Evolutionary conservation across 2,329 filamentous ascomycete species (phyloP), one percentile per base, ranked within the genome.

Genomic region (Biscogniauxia marginata): DNA sequence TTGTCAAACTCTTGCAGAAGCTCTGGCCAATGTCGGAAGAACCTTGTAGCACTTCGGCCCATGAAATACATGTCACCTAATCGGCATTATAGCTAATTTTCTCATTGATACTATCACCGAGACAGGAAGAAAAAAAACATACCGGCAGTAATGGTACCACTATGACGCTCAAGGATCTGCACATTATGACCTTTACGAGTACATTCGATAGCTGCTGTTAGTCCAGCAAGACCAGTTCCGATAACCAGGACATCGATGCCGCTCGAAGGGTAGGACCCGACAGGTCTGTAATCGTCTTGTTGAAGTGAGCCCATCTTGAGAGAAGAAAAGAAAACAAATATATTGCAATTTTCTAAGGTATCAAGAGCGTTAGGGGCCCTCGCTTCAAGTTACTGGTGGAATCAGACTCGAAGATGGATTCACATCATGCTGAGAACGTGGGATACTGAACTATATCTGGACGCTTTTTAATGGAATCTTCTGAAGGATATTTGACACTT

Each of bases 161-260:
- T 65, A 55, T 79, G 78, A 20, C 77, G 73, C 54, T 81, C 79
- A 8, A 83, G 71, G 20, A 82, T 70, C 3, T 72, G 68, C 56
- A 74, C 82, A 9, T 73, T 75, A 65, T 86, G 84, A 6, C 84
- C 84, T 68, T 86, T 84, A 19, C 82, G 77, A 49, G 79, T 71
- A 63, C 82, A 84, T 72, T 86, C 84, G 55, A 86, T 83, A 19
- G 83, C 81, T 9, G 83, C 82, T 7, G 83, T 84, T 25, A 86
- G 73, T 19, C 84, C 84, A 46, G 81, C 84, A 52, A 87, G 83
- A 7, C 84, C 84, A 61, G 75, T 77, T 13, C 81, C 81, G 5
- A 84, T 78, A 49, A 84, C 77, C 25, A 83, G 69, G 24, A 83
- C 76, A 43, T 75, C 74, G 60, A 82, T 78, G 47, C 76, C 75